Evolutionary conservation across 148 eudicot species (phyloP), one percentile per base, ranked within the genome.

Genomic region (Fallopia convolvulus): DNA sequence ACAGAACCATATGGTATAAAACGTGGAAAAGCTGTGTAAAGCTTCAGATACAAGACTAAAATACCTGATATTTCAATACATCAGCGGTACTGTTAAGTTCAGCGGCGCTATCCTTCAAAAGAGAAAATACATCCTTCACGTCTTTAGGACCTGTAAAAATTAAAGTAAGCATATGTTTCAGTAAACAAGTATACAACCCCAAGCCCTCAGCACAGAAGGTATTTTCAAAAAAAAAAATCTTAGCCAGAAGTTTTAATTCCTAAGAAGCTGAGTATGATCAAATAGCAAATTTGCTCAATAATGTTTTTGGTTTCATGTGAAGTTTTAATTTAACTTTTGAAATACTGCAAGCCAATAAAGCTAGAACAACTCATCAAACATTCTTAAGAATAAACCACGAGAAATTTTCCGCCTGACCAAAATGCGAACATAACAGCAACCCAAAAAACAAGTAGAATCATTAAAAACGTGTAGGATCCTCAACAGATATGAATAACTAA

Each of bases 21-120:
- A 21, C 39, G 20, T 36, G 72, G n/a, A 68, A 6, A 68, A 68
- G 15, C 20, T 14, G 11, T 68, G 21, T 8, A 46, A 77, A 21
- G 42, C 42, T 26, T 46, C 46, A 80, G 14, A 75, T 41, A 58
- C 2, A n/a, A 70, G 36, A 26, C 17, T 32, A 26, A 13, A 3
- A 77, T 78, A 95, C 99, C 99, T 95, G 99, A 85, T 84, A 82
- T 76, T 91, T 91, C 82, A 89, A 60, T 77, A 83, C 70, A 81
- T 88, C 97, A 26, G 77, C 80, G 80, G 83, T 81, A 75, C 83
- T 86, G 78, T 77, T 84, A 77, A 87, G 88, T 78, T 92, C 97
- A 75, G 81, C 87, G 70, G 90, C 90, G 61, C 82, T 76, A 81
- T 89, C 97, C 88, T 86, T 95, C 74, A 95, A 81, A 82, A 79